phyloP scores from a whole-genome alignment of 768 basidiomycete genomes.

The Erythrobasidium yunnanense region DNA sequence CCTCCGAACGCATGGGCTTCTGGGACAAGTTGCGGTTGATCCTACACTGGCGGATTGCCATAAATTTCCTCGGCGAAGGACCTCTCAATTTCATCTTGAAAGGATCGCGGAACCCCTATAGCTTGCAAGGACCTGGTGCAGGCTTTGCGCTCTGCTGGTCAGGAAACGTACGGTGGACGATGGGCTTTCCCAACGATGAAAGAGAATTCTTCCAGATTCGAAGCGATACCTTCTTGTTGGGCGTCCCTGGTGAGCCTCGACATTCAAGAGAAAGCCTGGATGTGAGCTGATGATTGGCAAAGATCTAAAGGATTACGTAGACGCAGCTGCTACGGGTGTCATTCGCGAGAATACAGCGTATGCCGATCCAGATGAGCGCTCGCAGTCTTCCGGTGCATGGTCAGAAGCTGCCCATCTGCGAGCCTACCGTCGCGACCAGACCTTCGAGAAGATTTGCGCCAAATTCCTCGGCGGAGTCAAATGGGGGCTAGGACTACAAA shows the following conservation, averaged over 20 bases:
- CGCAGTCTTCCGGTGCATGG: neutral
- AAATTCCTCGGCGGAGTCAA: slow-evolving; percentile 72
- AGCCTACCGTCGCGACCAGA: slow-evolving; percentile 4
- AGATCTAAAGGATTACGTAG: slow-evolving; percentile 38
- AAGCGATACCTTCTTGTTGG: slow-evolving; percentile 68
- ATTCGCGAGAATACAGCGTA: neutral
- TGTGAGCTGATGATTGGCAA: no score
- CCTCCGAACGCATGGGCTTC: slow-evolving; percentile 73
- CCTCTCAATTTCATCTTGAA: slow-evolving; percentile 75
- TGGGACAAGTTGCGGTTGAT: slow-evolving; percentile 89
- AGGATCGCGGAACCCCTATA: slow-evolving; percentile 74
- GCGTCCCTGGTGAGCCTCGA: slow-evolving; percentile 53
- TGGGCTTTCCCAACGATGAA: slow-evolving; percentile 61
- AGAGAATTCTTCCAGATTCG: slow-evolving; percentile 69
- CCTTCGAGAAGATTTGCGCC: slow-evolving; percentile 61
- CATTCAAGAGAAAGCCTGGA: no score
- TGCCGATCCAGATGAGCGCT: slow-evolving; percentile 27
- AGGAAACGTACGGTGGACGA: slow-evolving; percentile 58
- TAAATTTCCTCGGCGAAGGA: slow-evolving; percentile 52
- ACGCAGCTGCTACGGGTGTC: slow-evolving; percentile 40
- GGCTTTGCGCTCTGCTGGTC: slow-evolving; percentile 80
- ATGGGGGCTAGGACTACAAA: slow-evolving; percentile 69
- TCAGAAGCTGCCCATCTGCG: neutral
- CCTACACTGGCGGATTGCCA: slow-evolving; percentile 67
- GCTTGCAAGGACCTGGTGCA: slow-evolving; percentile 58